phyloP scores from a whole-genome alignment of 2,329 filamentous ascomycete genomes.

The Pseudogymnoascus sp. region DNA sequence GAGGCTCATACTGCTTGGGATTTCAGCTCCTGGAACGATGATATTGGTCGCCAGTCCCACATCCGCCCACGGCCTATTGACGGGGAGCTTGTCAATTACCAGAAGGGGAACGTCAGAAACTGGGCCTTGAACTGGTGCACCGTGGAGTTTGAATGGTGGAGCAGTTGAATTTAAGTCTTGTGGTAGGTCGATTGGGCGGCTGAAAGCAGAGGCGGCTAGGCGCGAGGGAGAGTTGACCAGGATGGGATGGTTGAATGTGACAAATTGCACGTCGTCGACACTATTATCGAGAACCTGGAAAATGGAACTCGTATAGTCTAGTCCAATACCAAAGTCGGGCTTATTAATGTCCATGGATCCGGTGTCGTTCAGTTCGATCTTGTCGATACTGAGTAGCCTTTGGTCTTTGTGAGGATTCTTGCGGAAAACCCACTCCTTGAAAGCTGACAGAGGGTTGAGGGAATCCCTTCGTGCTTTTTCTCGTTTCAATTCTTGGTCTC shows the following conservation, averaged over 20 bases:
- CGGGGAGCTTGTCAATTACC: constrained; percentile 14
- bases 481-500: constrained; percentile 43
- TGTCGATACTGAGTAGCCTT: constrained; percentile 20
- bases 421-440: constrained; percentile 30
- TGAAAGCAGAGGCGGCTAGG: constrained; percentile 10
- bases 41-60: constrained; percentile 14
- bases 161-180: constrained; percentile 13
- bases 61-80: constrained; percentile 11
- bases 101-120: constrained; percentile 8
- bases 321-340: constrained; percentile 17
- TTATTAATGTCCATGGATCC: background rate
- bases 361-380: constrained; percentile 14
- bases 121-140: background rate
- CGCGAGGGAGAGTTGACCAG: constrained; percentile 12
- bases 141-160: constrained; percentile 13
- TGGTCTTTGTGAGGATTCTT: background rate
- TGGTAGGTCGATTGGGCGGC: constrained; percentile 14
- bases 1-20: constrained; percentile 11
- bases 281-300: constrained; percentile 20
- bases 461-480: constrained; percentile 33
- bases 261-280: constrained; percentile 16
- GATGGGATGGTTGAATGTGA: constrained; percentile 16
- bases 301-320: constrained; percentile 19
- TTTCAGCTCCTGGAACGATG: constrained; percentile 7
- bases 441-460: constrained; percentile 24